These are phyloP conservation scores for Wickerhamomyces xylosicus DNA, from an alignment of 805 yeast genomes.

Conservation along the genomic window DNA sequence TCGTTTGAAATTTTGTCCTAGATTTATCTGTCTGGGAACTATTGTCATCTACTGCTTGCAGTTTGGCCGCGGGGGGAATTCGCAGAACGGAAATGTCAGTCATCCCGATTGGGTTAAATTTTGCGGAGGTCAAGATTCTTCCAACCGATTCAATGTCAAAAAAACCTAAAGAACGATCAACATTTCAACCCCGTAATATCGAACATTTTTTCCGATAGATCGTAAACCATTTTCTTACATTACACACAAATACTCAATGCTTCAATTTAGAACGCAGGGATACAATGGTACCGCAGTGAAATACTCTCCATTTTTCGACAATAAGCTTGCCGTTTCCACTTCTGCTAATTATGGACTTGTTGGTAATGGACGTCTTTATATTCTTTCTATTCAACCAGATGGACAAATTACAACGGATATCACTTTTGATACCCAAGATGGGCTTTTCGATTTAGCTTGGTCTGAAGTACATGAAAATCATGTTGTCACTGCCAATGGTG, in stretches of 20 bases:
- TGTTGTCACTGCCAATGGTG: constrained; percentile 75
- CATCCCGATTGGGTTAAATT: too few species aligned
- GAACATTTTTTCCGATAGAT: too few species aligned
- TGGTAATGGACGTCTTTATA: constrained; percentile 79
- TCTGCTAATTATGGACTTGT: constrained; percentile 91
- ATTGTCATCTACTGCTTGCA: too few species aligned
- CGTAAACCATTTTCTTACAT: too few species aligned
- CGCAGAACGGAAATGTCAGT: too few species aligned
- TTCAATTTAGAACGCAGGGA: constrained; percentile 64
- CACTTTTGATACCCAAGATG: constrained; percentile 86
- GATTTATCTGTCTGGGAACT: too few species aligned
- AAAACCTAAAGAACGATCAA: too few species aligned
- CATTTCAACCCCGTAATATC: too few species aligned
- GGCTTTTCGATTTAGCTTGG: constrained; percentile 83
- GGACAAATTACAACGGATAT: constrained; percentile 51
- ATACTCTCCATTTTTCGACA: constrained; percentile 88
- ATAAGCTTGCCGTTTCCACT: constrained; percentile 80
- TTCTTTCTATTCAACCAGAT: constrained; percentile 54
- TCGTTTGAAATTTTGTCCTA: too few species aligned
- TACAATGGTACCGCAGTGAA: constrained; percentile 81
- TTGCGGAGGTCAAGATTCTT: too few species aligned
- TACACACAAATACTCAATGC: constrained; percentile 37
- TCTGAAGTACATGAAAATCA: constrained; percentile 87
- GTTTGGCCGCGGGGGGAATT: too few species aligned
- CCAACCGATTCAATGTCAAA: too few species aligned